Base-by-base conservation (phyloP, 257 asterid species). In the Penstemon newberryi region DNA sequence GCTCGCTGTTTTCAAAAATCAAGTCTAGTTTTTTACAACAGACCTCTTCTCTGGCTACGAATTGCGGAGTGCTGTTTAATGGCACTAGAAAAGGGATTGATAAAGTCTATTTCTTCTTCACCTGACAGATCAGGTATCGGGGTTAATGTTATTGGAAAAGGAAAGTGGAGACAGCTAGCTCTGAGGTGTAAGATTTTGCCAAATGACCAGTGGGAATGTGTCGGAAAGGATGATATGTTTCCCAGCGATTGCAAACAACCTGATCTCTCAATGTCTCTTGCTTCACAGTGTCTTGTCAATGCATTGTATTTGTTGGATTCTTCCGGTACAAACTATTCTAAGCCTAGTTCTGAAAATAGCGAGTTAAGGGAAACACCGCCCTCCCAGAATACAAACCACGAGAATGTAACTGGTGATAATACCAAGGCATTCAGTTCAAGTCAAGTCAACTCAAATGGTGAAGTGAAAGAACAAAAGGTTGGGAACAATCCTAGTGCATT, bases 11-110 rank as follows among this genome's bases (percentile, higher is more conserved):
- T 91, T 75, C 83, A 83, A 25, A 75, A 66, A 65, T 86, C 98
- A 54, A 82, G 90, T 66, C 65, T 63, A 39, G 68, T 87, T 36
- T 89, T 84, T 69, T 80, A 83, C 66, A 77, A 84, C 70, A 78
- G 72, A 71, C 96, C 98, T 42, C 85, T 89, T 68, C 73, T 91
- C 45, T 91, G 98, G 98, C 75, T 91, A 44, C 80, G 95, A 72
- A 79, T 89, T 61, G 90, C 96, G 7, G 98, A 91, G 75, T 91
- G 96, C 70, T 91, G 98, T 82, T 71, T 91, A 50, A 81, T 89
- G 98, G 96, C 98, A 44, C 73, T 83, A 57, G 96, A 91, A 68
- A 83, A 84, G 79, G 98, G 95, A 59, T 77, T 85, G 56, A 77
- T 89, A 56, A 84, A 77, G 75, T 79, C 85, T n/a, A 62, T 49